Evolutionary conservation across 139 green algal species (phyloP).

Genomic region (Coccomyxa sp.): DNA sequence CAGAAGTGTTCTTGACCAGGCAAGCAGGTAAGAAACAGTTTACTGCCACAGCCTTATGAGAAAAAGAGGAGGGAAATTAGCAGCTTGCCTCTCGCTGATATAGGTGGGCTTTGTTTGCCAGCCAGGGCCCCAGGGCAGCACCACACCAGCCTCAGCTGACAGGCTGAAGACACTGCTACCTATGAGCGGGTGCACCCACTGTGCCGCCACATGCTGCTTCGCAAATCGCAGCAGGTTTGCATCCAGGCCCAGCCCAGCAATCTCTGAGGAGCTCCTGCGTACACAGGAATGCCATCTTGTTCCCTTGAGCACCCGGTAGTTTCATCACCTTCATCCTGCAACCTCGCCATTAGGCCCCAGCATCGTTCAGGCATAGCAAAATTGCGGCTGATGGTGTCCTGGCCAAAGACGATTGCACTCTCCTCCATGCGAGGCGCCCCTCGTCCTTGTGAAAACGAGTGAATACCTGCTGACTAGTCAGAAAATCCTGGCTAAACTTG

Average conservation of each 20-base stretch:
- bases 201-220: constrained; percentile 34
- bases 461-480: too few species aligned
- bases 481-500: too few species aligned
- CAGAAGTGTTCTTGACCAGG: constrained; percentile 1
- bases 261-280: constrained; percentile 34
- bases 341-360: background rate
- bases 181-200: constrained; percentile 5
- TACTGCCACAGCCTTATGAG: background rate
- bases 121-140: constrained; percentile 49
- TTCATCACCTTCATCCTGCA: background rate
- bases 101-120: constrained; percentile 15
- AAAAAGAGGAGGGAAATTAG: background rate
- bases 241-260: constrained; percentile 47
- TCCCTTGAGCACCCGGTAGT: background rate
- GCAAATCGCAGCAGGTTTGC: constrained; percentile 37
- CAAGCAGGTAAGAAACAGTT: background rate
- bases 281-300: background rate
- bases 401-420: background rate
- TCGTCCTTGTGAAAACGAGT: too few species aligned
- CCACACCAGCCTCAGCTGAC: constrained; percentile 27
- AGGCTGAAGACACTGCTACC: constrained; percentile 14
- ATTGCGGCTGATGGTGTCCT: background rate
- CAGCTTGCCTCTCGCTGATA: constrained; percentile 46
- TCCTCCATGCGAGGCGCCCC: background rate
- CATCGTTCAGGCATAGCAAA: background rate